Percentiles rank a stretch among this genome's conserved stretches.
phyloP scores from a whole-genome alignment of 2,329 filamentous ascomycete genomes.

The Colletotrichum musae region DNA sequence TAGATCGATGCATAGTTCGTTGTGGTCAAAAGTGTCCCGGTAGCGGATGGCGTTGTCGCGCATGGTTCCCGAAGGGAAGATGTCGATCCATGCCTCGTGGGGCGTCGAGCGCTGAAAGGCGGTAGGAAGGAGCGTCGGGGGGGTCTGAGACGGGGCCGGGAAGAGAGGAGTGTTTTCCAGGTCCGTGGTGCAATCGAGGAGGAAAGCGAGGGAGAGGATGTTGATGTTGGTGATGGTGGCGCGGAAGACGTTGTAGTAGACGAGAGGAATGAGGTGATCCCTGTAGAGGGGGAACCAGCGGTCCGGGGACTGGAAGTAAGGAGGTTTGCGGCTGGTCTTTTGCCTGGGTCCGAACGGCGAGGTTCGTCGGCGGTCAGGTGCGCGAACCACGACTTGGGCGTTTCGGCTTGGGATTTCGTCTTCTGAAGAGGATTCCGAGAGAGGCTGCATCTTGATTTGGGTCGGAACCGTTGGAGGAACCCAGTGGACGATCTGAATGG shows the following conservation, averaged over 20 bases:
- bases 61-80: constrained; percentile 49
- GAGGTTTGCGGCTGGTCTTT: constrained; percentile 6
- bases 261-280: constrained; percentile 52
- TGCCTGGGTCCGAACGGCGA: background rate
- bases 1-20: constrained; percentile 28
- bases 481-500: constrained; percentile 22
- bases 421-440: background rate
- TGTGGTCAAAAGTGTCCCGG: constrained; percentile 17
- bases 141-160: constrained; percentile 37
- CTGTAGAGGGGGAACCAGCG: constrained; percentile 44
- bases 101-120: constrained; percentile 43
- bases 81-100: constrained; percentile 50
- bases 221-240: constrained; percentile 51
- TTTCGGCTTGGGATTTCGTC: background rate
- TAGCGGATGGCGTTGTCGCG: constrained; percentile 47
- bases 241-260: constrained; percentile 56
- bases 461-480: background rate
- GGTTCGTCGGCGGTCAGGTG: background rate
- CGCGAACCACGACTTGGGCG: background rate
- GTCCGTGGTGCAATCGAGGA: constrained; percentile 40
- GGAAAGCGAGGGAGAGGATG: constrained; percentile 46
- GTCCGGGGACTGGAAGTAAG: constrained; percentile 4
- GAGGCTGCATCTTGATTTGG: background rate
- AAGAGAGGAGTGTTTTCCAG: constrained; percentile 43
- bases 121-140: constrained; percentile 45